These are phyloP conservation scores for Aspergillus tubingensis DNA, from an alignment of 2,329 filamentous ascomycete genomes.

Conservation along the genomic window DNA sequence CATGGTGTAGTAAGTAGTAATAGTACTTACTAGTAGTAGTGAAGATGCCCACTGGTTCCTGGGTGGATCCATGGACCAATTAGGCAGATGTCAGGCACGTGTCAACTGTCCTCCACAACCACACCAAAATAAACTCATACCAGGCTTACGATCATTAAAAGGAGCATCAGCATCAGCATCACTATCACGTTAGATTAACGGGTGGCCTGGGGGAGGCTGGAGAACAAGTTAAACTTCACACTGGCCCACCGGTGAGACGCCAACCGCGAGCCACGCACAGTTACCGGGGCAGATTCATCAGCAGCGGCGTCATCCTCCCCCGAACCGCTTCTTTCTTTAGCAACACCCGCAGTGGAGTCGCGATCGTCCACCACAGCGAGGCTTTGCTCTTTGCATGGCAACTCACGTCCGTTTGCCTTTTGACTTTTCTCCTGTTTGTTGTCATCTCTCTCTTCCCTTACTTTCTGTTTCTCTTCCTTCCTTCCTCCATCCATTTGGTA, in stretches of 20 bases:
- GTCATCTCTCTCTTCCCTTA: neutral
- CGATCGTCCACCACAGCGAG: slow-evolving; percentile 17
- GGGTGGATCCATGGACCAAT: no score
- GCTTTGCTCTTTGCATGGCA: slow-evolving; percentile 12
- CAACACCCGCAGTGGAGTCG: slow-evolving; percentile 23
- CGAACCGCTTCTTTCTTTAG: slow-evolving; percentile 23
- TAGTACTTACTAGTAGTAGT: no score
- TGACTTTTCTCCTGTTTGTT: slow-evolving; percentile 6
- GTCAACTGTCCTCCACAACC: no score
- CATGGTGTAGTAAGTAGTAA: no score
- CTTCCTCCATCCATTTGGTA: neutral
- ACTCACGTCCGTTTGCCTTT: neutral
- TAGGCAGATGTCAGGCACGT: no score
- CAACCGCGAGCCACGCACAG: neutral
- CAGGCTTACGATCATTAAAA: no score
- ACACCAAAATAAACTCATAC: no score
- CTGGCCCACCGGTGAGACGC: neutral
- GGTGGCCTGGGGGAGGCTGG: neutral
- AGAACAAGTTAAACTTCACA: neutral
- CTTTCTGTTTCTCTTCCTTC: neutral
- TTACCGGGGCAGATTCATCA: slow-evolving; percentile 2
- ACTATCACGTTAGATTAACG: neutral
- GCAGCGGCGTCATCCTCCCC: slow-evolving; percentile 5
- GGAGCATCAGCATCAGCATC: neutral
- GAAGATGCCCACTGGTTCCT: no score